Evolutionary conservation across 768 basidiomycete genomes (phyloP), one percentile per base, ranked within the genome.

Genomic region (Tylopilus sp.): DNA sequence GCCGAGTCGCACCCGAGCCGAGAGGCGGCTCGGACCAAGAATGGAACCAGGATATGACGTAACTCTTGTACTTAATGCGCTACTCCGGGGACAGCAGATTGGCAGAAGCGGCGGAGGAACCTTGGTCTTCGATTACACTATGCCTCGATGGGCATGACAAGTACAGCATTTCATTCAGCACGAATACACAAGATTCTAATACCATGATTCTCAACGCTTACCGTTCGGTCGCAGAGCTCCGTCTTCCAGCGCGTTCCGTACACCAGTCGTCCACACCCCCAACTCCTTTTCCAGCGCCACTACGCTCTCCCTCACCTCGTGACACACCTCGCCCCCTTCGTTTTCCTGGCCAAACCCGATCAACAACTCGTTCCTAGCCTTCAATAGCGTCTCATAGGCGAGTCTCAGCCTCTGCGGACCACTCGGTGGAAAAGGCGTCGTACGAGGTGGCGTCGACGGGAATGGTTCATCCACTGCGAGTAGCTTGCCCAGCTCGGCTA

Each of bases 401-500:
- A 86, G 69, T 57, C 75, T 76, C 23, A 93, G 72, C 20, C 89
- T 76, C 20, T 73, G 64, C 3, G 81, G 75, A 1, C 87, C 88
- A 4, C 80, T 83, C 0, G 88, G 89, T 4, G 86, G 88, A 63
- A 83, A 89, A 0, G 63, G 35, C 15, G 58, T 50, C 12, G 50
- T 54, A 23, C 54, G 38, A 25, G 52, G 18, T 30, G 62, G 17
- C 59, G 55, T 40, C 13, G 57, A 53, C 2, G 82, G 79, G 3
- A 69, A 66, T 0, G 83, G 84, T 62, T 91, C 89, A 58, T 92
- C 88, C 0, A 92, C 86, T 0, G 81, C 80, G 6, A 94, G 74
- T 7, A 93, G 70, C 69, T 92, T 94, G 0, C 88, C 91, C 6
- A 91, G 73, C 65, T 95, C 92, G 3, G 85, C 83, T 8, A 86